Conservation (phyloP, 345 rosid genomes). For the Sonneratia caseolaris region DNA sequence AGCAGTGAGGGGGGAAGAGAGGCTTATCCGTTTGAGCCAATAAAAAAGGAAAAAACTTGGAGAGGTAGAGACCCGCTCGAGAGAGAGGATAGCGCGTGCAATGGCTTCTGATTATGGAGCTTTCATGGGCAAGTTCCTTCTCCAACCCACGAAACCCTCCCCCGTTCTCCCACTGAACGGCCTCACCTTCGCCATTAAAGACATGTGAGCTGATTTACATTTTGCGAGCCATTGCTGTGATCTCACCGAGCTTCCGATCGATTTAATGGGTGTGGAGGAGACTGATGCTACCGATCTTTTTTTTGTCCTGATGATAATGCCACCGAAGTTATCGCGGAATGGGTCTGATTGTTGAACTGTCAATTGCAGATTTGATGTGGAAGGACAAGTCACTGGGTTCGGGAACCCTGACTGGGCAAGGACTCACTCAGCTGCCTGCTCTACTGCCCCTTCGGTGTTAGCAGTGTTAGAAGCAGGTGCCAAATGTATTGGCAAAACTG, state of each 20-base stretch:
- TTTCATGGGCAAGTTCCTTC: conserved; percentile 61
- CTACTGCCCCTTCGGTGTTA: conserved; percentile 61
- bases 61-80: not conserved
- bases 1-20: not conserved
- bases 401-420: conserved; percentile 93
- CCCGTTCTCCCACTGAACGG: conserved; percentile 42
- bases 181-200: conserved; percentile 82
- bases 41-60: not conserved
- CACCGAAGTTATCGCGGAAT: not conserved
- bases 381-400: conserved; percentile 73
- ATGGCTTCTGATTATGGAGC: conserved; percentile 53
- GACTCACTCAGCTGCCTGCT: conserved; percentile 60
- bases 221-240: too few species aligned
- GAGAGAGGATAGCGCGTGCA: conserved; percentile 25
- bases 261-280: not conserved
- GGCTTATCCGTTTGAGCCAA: not conserved
- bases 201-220: conserved; percentile 40
- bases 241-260: not conserved
- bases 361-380: conserved; percentile 60
- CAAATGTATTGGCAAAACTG: conserved; percentile 52
- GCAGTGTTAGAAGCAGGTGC: conserved; percentile 65
- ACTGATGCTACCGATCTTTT: not conserved
- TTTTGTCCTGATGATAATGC: too few species aligned
- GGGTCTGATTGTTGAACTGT: not conserved
- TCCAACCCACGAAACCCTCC: conserved; percentile 38